phyloP scores from a whole-genome alignment of 2,329 filamentous ascomycete species.

The Penicillium capsulatum region DNA sequence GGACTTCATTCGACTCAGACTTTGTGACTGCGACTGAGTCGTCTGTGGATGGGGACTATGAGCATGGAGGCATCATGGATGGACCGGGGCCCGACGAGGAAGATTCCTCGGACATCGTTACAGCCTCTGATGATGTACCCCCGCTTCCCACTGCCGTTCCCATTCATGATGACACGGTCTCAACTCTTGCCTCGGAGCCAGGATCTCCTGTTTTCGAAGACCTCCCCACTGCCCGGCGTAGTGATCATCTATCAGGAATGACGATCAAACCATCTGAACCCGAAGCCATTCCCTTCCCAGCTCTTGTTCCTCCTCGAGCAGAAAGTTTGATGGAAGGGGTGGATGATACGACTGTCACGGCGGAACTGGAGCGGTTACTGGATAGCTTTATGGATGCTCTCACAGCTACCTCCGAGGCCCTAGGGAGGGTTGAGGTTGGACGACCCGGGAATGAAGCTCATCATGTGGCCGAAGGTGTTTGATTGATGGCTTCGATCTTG shows the following conservation, averaged over 20 bases:
- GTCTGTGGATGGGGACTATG: constrained; percentile 44
- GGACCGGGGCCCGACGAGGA: constrained; percentile 41
- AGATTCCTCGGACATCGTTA: constrained; percentile 39
- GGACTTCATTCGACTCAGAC: constrained; percentile 41
- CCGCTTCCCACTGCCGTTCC: constrained; percentile 27
- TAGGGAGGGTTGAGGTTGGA: constrained; percentile 14
- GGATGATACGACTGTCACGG: constrained; percentile 33
- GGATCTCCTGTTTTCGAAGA: constrained; percentile 22
- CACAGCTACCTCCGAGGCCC: constrained; percentile 35
- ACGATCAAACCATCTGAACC: constrained; percentile 8
- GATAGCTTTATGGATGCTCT: constrained; percentile 39
- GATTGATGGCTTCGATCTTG: too few species aligned
- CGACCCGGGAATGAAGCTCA: constrained; percentile 13
- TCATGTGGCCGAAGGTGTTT: constrained; percentile 12
- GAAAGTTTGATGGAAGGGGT: constrained; percentile 38
- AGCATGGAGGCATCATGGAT: constrained; percentile 53
- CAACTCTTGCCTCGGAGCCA: constrained; percentile 17
- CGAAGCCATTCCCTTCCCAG: constrained; percentile 34
- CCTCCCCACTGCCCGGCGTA: constrained; percentile 15
- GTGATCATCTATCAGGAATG: constrained; percentile 6
- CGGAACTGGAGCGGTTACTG: constrained; percentile 42
- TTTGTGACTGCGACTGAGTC: constrained; percentile 46
- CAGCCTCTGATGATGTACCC: constrained; percentile 16
- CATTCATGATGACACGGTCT: constrained; percentile 13
- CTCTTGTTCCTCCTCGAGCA: constrained; percentile 36